phyloP scores from a whole-genome alignment of 331 rosid genomes.

The Cydonia oblonga region DNA sequence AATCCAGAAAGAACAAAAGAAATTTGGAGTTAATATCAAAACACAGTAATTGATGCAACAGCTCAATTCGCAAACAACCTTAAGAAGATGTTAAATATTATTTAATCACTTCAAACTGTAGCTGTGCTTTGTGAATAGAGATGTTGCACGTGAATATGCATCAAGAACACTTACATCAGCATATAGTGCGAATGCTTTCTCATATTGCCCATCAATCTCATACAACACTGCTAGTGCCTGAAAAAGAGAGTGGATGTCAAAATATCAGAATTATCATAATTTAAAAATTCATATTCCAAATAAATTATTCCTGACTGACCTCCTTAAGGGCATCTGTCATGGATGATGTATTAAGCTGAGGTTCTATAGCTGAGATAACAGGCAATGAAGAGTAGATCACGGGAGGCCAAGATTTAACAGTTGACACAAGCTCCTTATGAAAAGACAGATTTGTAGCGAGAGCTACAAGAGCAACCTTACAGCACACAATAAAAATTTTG shows the following conservation, averaged over 20 bases:
- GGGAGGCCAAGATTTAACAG: slow-evolving; percentile 83
- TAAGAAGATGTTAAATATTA: background rate
- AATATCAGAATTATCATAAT: slow-evolving; percentile 5
- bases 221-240: slow-evolving; percentile 91
- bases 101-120: background rate
- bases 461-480: slow-evolving; percentile 95
- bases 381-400: slow-evolving; percentile 74
- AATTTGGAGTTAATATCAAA: background rate
- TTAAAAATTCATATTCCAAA: slow-evolving; percentile 2
- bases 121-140: background rate
- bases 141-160: background rate
- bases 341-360: slow-evolving; percentile 76
- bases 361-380: slow-evolving; percentile 92
- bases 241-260: slow-evolving; percentile 15
- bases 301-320: slow-evolving; percentile 28
- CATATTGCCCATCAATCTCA: slow-evolving; percentile 74
- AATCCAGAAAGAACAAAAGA: slow-evolving; percentile 10
- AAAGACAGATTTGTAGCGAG: slow-evolving; percentile 79
- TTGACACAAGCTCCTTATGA: slow-evolving; percentile 68
- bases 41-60: background rate
- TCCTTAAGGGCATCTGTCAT: slow-evolving; percentile 81
- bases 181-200: slow-evolving; percentile 73
- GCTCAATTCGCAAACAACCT: background rate
- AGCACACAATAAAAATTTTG: background rate
- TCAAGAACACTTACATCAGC: slow-evolving; percentile 77